phyloP scores from a whole-genome alignment of 352 stramenopile species.

The Phytophthora citrophthora region DNA sequence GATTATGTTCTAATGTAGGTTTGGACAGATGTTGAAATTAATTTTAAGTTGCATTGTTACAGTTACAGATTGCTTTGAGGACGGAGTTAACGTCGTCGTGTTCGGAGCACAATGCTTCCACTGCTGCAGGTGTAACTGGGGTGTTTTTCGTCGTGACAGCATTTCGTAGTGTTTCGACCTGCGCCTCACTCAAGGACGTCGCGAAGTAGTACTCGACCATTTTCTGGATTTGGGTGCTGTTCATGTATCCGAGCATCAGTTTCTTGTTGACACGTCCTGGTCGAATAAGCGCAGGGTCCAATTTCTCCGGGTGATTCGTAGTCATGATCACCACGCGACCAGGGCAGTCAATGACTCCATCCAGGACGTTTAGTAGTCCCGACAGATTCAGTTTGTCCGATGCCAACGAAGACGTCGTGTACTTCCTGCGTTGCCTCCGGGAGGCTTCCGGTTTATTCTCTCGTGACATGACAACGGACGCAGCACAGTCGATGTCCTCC shows the following conservation, averaged over 20 bases:
- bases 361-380: slow-evolving; percentile 90
- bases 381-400: slow-evolving; percentile 79
- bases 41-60: no score
- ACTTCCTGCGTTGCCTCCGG: slow-evolving; percentile 16
- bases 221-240: slow-evolving; percentile 37
- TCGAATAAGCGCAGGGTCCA: slow-evolving; percentile 89
- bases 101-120: slow-evolving; percentile 60
- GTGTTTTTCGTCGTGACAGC: not conserved
- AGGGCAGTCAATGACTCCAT: slow-evolving; percentile 86
- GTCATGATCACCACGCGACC: slow-evolving; percentile 88
- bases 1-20: no score
- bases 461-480: slow-evolving; percentile 68
- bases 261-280: slow-evolving; percentile 92
- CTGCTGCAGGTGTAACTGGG: slow-evolving; percentile 44
- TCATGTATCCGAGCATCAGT: slow-evolving; percentile 76
- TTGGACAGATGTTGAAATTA: no score
- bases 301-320: slow-evolving; percentile 86
- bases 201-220: slow-evolving; percentile 80
- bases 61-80: slow-evolving; percentile 1
- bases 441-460: slow-evolving; percentile 28
- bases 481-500: slow-evolving; percentile 88
- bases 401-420: not conserved
- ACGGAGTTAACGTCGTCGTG: slow-evolving; percentile 36
- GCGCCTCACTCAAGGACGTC: slow-evolving; percentile 23
- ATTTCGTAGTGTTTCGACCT: slow-evolving; percentile 20